Percentiles rank a stretch among this genome's conserved stretches.
phyloP scores from a whole-genome alignment of 306 rosid species.

The Delonix regia region DNA sequence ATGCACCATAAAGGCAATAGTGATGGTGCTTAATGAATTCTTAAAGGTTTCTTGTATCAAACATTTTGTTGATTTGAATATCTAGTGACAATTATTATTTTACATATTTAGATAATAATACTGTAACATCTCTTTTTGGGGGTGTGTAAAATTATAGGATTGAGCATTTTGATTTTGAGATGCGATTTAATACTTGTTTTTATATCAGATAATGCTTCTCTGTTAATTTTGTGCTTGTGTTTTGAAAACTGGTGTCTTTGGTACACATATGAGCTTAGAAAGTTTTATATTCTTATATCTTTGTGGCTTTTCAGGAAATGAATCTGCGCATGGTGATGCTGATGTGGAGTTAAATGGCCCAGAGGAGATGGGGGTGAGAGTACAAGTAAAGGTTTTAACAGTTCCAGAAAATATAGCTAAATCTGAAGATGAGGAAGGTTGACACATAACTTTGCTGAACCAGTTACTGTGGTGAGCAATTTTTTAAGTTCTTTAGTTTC shows the following conservation, averaged over 20 bases:
- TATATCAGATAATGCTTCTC: not conserved
- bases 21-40: not conserved
- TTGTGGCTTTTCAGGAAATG: slow-evolving; percentile 26
- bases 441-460: slow-evolving; percentile 37
- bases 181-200: not conserved
- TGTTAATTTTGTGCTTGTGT: not conserved
- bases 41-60: not conserved
- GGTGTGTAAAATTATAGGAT: not conserved
- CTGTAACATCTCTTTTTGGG: not conserved
- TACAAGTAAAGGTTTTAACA: slow-evolving; percentile 54
- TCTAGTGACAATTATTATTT: not conserved
- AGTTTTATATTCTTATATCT: not conserved
- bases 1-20: too few species aligned
- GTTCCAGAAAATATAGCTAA: slow-evolving; percentile 37
- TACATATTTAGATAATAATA: not conserved
- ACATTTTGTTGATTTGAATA: not conserved
- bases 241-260: not conserved
- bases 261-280: not conserved
- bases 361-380: slow-evolving; percentile 52
- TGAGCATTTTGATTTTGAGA: not conserved
- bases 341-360: slow-evolving; percentile 44
- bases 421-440: slow-evolving; percentile 65
- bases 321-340: slow-evolving; percentile 23
- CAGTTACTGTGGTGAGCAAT: slow-evolving; percentile 55
- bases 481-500: slow-evolving; percentile 29